Evolutionary conservation across 2,329 filamentous ascomycete genomes (phyloP).

Genomic region (Nannizzia gypsea): DNA sequence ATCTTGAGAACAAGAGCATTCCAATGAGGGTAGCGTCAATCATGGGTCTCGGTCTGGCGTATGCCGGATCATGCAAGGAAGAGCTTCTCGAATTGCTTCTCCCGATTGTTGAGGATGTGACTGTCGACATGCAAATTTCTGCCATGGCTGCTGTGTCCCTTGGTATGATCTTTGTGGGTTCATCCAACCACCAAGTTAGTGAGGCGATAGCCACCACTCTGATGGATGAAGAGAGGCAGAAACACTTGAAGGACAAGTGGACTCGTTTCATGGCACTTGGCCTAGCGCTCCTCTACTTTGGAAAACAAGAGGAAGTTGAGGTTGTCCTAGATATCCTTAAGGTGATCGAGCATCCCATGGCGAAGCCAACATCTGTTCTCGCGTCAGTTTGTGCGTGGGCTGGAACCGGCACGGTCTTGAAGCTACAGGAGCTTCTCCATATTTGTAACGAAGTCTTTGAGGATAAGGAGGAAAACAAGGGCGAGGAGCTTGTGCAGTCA

Average conservation of each 20-base stretch:
- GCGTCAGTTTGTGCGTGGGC: slow-evolving; percentile 97
- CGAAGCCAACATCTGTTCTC: slow-evolving; percentile 85
- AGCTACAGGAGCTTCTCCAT: slow-evolving; percentile 92
- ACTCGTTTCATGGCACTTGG: slow-evolving; percentile 92
- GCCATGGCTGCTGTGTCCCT: slow-evolving; percentile 89
- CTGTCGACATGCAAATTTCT: slow-evolving; percentile 84
- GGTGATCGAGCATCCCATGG: slow-evolving; percentile 92
- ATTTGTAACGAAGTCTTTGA: slow-evolving; percentile 98
- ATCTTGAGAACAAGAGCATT: slow-evolving; percentile 65
- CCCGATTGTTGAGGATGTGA: slow-evolving; percentile 75
- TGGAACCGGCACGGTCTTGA: slow-evolving; percentile 89
- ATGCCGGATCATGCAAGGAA: slow-evolving; percentile 86
- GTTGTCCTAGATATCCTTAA: slow-evolving; percentile 94
- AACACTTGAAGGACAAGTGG: slow-evolving; percentile 95
- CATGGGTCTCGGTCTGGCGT: slow-evolving; percentile 90
- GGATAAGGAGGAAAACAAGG: slow-evolving; percentile 86
- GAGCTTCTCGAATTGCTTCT: slow-evolving; percentile 75
- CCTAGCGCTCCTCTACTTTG: slow-evolving; percentile 87
- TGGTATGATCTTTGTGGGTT: slow-evolving; percentile 85
- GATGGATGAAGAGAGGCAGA: slow-evolving; percentile 82
- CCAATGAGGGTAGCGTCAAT: slow-evolving; percentile 72
- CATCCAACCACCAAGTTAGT: slow-evolving; percentile 79
- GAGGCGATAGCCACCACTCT: slow-evolving; percentile 86
- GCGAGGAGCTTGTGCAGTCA: slow-evolving; percentile 86
- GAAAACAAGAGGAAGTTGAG: slow-evolving; percentile 95